Base-by-base conservation (phyloP, 1,284 basidiomycete species). In the Apiotrichum gamsii region DNA sequence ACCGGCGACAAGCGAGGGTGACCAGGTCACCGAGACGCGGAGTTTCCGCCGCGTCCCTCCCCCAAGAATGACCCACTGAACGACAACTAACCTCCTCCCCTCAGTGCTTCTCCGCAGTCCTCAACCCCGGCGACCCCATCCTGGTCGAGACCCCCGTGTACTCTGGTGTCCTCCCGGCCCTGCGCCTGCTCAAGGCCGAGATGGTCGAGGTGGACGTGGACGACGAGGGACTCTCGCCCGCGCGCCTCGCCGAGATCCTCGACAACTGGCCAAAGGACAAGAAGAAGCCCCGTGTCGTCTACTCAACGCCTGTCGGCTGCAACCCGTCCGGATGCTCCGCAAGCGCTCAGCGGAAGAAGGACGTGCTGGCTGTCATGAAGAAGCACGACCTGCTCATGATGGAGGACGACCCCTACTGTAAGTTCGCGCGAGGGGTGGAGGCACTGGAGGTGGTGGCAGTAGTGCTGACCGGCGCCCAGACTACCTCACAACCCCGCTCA, bases 61-160 rank as follows among this genome's bases (percentile, higher is more conserved):
- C n/a, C n/a, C n/a, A n/a, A n/a, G n/a, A n/a, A n/a, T n/a, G n/a
- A n/a, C n/a, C n/a, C 25, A 28, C 25, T 28, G 25, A 28, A 28
- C 25, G 11, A 6, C 25, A 28, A 6, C 25, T 28, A 28, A 28
- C 25, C 25, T 11, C 25, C 25, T 11, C 23, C 43, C 47, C 8
- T 1, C 57, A 77, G 77, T 74, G 76, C 2, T 80, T 81, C 62
- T 58, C 72, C 35, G 70, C 76, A 0, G 57, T 93, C 40, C 74
- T 91, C 30, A 84, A 93, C 65, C 81, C 80, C 4, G 89, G 88
- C 5, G 91, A 96, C 66, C 67, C 83, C 5, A 76, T 95, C 32
- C 76, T 95, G 31, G 78, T 94, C 34, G 91, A 96, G 68, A 81
- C 82, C 2, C 91, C 91, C 0, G 82, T 85, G 20, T 96, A 95